Evolutionary conservation across 148 eudicot genomes (phyloP).

Genomic region (Chenopodium album): DNA sequence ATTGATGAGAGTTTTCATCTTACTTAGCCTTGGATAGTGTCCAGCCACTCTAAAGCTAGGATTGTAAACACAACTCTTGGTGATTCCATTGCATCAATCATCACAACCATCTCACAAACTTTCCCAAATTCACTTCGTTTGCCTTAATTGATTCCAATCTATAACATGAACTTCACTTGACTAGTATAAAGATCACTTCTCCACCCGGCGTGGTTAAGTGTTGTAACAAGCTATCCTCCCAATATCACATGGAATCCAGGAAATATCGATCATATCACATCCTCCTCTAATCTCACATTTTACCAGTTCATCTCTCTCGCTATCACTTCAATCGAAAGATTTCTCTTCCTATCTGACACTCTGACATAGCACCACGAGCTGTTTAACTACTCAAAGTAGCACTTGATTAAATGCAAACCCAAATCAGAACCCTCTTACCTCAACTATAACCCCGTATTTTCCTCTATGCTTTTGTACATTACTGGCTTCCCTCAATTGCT

Average conservation of each 20-base stretch:
- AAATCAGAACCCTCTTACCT: conserved; percentile 33
- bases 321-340: conserved; percentile 38
- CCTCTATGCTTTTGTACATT: conserved; percentile 42
- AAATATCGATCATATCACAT: conserved; percentile 35
- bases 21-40: too few species aligned
- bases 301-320: conserved; percentile 35
- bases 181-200: too few species aligned
- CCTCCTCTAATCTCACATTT: conserved; percentile 21
- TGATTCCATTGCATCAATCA: too few species aligned
- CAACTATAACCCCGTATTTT: conserved; percentile 37
- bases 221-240: conserved; percentile 46
- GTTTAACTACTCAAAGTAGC: conserved; percentile 44
- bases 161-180: too few species aligned
- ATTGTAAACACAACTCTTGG: too few species aligned
- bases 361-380: conserved; percentile 26
- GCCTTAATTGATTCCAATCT: too few species aligned
- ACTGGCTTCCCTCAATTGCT: conserved; percentile 48
- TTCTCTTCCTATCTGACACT: conserved; percentile 33
- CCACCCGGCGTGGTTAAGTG: too few species aligned
- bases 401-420: conserved; percentile 53
- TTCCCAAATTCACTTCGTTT: too few species aligned
- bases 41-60: too few species aligned
- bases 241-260: conserved; percentile 27
- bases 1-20: too few species aligned
- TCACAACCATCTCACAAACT: too few species aligned